Evolutionary conservation across 805 yeast species (phyloP).

Genomic region (Lipomyces mesembrius): DNA sequence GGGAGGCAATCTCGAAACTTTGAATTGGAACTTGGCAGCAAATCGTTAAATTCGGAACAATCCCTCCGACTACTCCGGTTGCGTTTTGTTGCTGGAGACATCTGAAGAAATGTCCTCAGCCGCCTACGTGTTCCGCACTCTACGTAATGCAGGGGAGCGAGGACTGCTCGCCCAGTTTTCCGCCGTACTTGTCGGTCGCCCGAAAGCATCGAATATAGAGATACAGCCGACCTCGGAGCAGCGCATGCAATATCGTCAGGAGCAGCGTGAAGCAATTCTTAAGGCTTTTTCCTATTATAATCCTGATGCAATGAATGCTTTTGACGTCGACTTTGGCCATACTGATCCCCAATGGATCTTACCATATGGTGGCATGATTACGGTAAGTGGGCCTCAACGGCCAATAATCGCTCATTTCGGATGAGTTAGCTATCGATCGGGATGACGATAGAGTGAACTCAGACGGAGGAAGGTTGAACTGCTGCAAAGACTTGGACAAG

Average conservation of each 20-base stretch:
- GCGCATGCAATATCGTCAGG: constrained; percentile 1
- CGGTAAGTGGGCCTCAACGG: constrained; percentile 3
- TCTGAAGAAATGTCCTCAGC: constrained; percentile 8
- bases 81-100: constrained; percentile 5
- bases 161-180: constrained; percentile 8
- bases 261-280: constrained; percentile 5
- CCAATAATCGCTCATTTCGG: constrained; percentile 4
- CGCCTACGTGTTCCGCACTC: constrained; percentile 2
- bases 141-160: constrained; percentile 5
- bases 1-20: constrained; percentile 8
- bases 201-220: constrained; percentile 1
- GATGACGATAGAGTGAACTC: too few relatives aligned
- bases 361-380: constrained; percentile 6
- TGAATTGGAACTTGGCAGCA: constrained; percentile 9
- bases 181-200: constrained; percentile 5
- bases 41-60: constrained; percentile 2
- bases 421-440: too few relatives aligned
- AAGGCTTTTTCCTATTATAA: neutral
- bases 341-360: constrained; percentile 9
- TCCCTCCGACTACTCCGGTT: neutral
- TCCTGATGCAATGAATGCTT: neutral
- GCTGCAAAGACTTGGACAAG: too few relatives aligned
- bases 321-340: constrained; percentile 8
- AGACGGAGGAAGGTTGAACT: too few relatives aligned
- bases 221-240: neutral